These are phyloP conservation scores for Areca catechu DNA, from an alignment of 176 grass and related monocot genomes.

Conservation along the genomic window DNA sequence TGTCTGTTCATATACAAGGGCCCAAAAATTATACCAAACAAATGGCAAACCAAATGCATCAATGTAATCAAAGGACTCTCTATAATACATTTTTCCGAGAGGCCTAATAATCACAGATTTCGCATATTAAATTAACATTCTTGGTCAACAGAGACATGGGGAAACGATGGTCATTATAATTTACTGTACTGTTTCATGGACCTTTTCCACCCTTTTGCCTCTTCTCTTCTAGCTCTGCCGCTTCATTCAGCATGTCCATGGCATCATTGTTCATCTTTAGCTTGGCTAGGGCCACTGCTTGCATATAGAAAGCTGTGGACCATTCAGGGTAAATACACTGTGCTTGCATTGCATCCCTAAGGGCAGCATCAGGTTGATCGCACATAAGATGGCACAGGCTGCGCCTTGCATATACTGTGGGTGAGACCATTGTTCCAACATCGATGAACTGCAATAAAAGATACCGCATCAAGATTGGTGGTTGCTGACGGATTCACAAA, in stretches of 20 bases:
- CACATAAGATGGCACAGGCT: slow-evolving; percentile 90
- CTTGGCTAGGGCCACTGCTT: slow-evolving; percentile 73
- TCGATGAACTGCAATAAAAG: slow-evolving; percentile 59
- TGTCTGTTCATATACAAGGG: too few relatives aligned
- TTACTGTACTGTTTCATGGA: slow-evolving; percentile 14
- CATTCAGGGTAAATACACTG: slow-evolving; percentile 81
- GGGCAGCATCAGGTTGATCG: slow-evolving; percentile 64
- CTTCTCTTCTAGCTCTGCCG: slow-evolving; percentile 78
- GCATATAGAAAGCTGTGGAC: slow-evolving; percentile 97
- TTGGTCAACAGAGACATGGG: slow-evolving; percentile 13
- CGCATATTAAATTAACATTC: background rate
- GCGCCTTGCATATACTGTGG: slow-evolving; percentile 70
- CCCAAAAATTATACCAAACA: background rate
- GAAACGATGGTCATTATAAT: too few relatives aligned
- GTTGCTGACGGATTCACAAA: too few relatives aligned
- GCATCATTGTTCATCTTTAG: slow-evolving; percentile 84
- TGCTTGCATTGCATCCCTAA: slow-evolving; percentile 91
- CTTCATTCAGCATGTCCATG: slow-evolving; percentile 78
- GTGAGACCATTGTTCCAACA: slow-evolving; percentile 88
- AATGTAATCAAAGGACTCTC: background rate
- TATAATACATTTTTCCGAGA: slow-evolving; percentile 1
- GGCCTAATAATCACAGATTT: background rate
- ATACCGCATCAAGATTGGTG: too few relatives aligned
- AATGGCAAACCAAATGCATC: slow-evolving; percentile 1
- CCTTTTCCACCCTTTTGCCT: slow-evolving; percentile 41